phyloP scores from a whole-genome alignment of 108 stramenopile species.

The Fistulifera pelliculosa region DNA sequence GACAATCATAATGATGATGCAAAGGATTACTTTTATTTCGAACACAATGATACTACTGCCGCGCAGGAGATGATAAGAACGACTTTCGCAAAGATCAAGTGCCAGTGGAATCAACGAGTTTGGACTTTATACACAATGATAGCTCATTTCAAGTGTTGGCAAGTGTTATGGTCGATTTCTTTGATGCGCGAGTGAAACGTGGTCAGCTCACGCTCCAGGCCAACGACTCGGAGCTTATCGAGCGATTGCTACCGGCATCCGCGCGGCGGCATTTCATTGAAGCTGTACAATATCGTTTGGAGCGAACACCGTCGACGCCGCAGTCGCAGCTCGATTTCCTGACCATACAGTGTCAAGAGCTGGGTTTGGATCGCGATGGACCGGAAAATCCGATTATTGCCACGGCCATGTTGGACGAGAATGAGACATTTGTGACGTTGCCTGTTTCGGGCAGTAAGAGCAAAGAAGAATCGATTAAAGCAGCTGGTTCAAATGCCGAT shows the following conservation, averaged over 20 bases:
- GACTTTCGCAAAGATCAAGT: not conserved
- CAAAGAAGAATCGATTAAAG: not conserved
- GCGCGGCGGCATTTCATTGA: conserved; percentile 47
- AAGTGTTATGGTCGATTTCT: conserved; percentile 43
- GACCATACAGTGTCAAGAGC: conserved; percentile 47
- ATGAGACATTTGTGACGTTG: conserved; percentile 6
- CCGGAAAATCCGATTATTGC: conserved; percentile 44
- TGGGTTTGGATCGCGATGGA: conserved; percentile 50
- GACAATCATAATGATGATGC: not conserved
- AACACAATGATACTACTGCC: not conserved
- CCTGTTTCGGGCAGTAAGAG: not conserved
- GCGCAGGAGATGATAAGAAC: not conserved
- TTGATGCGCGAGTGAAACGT: conserved; percentile 9
- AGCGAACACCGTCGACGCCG: conserved; percentile 19
- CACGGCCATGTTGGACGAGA: conserved; percentile 17
- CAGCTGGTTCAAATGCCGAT: not conserved
- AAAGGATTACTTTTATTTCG: not conserved
- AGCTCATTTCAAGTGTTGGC: conserved; percentile 66
- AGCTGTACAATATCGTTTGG: conserved; percentile 46
- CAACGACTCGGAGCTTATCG: conserved; percentile 41
- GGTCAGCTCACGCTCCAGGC: conserved; percentile 10
- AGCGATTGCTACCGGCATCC: conserved; percentile 42
- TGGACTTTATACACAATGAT: conserved; percentile 58
- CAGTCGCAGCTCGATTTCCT: conserved; percentile 28
- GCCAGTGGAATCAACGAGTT: not conserved